These are phyloP conservation scores for Colletotrichum gloeosporioides DNA, from an alignment of 2,329 filamentous ascomycete genomes.

Conservation along the genomic window DNA sequence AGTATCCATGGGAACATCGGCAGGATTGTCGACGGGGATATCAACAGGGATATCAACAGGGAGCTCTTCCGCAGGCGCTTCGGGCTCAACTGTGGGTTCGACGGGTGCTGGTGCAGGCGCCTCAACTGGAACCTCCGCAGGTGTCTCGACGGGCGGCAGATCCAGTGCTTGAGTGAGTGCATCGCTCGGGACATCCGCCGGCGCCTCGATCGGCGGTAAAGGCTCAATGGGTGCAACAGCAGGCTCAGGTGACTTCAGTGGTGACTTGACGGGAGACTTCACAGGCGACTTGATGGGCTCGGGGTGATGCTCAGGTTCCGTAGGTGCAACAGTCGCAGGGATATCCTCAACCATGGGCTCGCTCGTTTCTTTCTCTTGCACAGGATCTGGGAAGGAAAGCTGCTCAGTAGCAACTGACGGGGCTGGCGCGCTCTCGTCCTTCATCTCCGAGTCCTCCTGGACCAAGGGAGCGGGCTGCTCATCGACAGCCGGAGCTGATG, in stretches of 20 bases:
- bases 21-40: background rate
- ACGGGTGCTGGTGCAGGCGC: background rate
- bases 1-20: background rate
- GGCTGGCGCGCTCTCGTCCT: background rate
- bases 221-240: background rate
- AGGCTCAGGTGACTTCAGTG: background rate
- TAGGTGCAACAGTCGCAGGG: background rate
- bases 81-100: background rate
- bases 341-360: background rate
- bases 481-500: background rate
- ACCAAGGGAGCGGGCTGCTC: background rate
- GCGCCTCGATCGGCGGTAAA: background rate
- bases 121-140: background rate
- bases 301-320: background rate
- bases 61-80: background rate
- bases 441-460: background rate
- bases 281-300: background rate
- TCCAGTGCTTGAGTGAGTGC: background rate
- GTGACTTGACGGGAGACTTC: conserved; percentile 2
- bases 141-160: background rate
- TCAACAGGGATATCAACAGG: background rate
- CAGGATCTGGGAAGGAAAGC: background rate
- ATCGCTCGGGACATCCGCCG: background rate
- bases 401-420: background rate
- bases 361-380: background rate